Conservation (phyloP, 768 basidiomycete species). For the Mycena floridula region DNA sequence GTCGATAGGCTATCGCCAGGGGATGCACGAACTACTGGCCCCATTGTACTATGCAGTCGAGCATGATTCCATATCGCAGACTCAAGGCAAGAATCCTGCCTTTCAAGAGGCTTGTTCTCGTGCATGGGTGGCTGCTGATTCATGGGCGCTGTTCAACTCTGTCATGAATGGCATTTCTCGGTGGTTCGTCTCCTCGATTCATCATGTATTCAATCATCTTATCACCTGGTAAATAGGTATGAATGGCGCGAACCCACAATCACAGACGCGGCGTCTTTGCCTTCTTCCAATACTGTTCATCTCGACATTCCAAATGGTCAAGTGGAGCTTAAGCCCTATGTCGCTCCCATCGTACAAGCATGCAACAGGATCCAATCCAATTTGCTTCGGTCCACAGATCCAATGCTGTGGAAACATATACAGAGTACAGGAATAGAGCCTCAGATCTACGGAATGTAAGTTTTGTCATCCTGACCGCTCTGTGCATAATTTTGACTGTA, state of each 20-base stretch:
- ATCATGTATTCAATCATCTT: background rate
- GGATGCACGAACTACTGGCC: conserved; percentile 36
- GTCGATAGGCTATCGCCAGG: conserved; percentile 87
- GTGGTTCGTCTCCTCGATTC: conserved; percentile 45
- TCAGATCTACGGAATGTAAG: conserved; percentile 94
- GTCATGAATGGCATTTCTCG: conserved; percentile 76
- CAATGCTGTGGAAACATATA: conserved; percentile 67
- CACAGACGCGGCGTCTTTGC: conserved; percentile 14
- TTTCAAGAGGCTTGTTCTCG: conserved; percentile 51
- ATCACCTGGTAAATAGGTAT: no score
- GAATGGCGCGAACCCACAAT: conserved; percentile 53
- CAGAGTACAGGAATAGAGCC: conserved; percentile 85
- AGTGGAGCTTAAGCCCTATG: conserved; percentile 54
- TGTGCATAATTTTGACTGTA: no score
- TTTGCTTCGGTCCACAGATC: conserved; percentile 73
- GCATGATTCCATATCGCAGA: conserved; percentile 62
- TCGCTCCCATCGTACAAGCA: conserved; percentile 79
- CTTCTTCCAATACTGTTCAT: conserved; percentile 38
- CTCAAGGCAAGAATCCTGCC: conserved; percentile 21
- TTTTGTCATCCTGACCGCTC: conserved; percentile 10
- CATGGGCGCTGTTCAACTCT: conserved; percentile 74
- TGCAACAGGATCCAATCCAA: conserved; percentile 77
- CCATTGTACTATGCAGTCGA: conserved; percentile 80
- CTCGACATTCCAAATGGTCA: conserved; percentile 39
- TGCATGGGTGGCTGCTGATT: conserved; percentile 76